phyloP scores from a whole-genome alignment of 2,329 filamentous ascomycete species.

The Cercospora sesami region DNA sequence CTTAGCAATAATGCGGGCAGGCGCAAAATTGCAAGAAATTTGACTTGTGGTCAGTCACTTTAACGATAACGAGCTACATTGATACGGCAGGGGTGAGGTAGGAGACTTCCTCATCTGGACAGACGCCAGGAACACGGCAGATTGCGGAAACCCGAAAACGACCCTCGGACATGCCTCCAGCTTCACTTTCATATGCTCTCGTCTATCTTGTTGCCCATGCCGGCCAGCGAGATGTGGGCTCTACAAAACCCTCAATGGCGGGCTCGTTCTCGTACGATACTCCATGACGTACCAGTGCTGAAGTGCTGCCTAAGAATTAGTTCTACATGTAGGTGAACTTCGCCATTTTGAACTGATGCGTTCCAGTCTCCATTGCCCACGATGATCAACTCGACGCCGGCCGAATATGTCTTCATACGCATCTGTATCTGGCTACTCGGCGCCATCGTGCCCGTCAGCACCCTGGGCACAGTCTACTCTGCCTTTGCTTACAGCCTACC shows the following conservation, averaged over 20 bases:
- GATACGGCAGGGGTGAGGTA: not conserved
- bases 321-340: not conserved
- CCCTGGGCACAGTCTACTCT: conserved; percentile 9
- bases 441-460: conserved; percentile 18
- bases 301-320: not conserved
- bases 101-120: not conserved
- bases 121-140: not conserved
- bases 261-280: not conserved
- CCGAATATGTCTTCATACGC: conserved; percentile 25
- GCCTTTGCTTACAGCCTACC: not conserved
- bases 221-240: not conserved
- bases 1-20: too few species aligned
- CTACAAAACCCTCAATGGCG: not conserved
- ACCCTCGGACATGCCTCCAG: not conserved
- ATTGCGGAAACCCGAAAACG: not conserved
- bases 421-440: conserved; percentile 22
- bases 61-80: not conserved
- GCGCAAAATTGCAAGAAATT: not conserved
- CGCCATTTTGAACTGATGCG: not conserved
- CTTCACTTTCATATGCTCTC: not conserved
- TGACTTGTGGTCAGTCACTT: not conserved
- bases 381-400: conserved; percentile 25
- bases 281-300: not conserved
- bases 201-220: not conserved
- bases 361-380: conserved; percentile 7